Evolutionary conservation across 2,329 filamentous ascomycete genomes (phyloP).

Genomic region (Penicillium expansum): DNA sequence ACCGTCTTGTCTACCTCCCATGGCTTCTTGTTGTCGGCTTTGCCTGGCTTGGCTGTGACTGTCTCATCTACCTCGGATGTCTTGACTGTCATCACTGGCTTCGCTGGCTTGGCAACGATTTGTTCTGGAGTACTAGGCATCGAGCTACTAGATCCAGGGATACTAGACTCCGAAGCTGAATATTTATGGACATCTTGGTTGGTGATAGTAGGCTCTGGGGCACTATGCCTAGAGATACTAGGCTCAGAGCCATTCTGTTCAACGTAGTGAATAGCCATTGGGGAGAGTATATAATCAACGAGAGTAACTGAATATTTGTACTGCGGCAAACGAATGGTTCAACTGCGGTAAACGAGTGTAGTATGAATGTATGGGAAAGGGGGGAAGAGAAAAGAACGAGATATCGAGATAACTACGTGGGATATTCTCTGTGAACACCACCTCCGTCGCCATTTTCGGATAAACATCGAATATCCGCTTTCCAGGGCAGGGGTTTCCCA

Average conservation of each 20-base stretch:
- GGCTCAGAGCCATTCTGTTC: neutral
- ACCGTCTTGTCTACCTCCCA: slow-evolving; percentile 6
- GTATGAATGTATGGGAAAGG: neutral
- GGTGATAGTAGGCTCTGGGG: neutral
- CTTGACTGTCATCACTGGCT: neutral
- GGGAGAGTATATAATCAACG: neutral
- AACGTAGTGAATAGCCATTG: neutral
- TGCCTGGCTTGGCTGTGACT: neutral
- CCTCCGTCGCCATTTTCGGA: neutral
- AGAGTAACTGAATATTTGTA: neutral
- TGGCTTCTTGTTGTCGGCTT: neutral
- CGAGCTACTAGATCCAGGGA: neutral
- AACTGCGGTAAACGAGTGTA: neutral
- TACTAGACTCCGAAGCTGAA: neutral
- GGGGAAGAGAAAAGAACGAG: neutral
- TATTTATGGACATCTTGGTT: slow-evolving; percentile 1
- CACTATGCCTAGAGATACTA: neutral
- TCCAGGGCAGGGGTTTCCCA: neutral
- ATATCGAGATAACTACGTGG: neutral
- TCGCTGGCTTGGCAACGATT: neutral
- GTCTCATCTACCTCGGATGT: neutral
- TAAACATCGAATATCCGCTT: neutral
- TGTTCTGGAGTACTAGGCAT: slow-evolving; percentile 5
- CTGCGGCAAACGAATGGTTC: neutral
- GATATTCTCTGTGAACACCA: neutral